phyloP scores from a whole-genome alignment of 116 monocot species.

The Phalaenopsis hybrid region DNA sequence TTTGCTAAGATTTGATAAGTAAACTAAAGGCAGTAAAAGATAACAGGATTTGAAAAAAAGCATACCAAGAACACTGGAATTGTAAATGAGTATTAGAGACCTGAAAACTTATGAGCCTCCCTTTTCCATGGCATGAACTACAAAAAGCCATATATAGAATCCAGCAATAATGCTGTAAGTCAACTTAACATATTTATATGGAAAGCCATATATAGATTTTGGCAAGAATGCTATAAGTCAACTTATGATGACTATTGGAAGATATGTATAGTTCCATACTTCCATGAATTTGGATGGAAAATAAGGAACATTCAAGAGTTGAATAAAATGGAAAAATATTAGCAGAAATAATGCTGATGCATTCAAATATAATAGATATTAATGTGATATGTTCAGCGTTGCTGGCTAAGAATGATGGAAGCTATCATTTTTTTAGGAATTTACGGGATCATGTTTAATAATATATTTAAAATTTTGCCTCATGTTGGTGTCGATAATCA shows the following conservation, averaged over 20 bases:
- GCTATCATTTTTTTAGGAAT: not conserved
- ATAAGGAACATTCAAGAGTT: not conserved
- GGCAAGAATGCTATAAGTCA: not conserved
- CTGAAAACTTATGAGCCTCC: not conserved
- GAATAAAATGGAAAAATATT: not conserved
- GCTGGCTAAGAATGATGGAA: not conserved
- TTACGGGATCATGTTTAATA: not conserved
- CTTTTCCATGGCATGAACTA: not conserved
- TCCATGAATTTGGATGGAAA: not conserved
- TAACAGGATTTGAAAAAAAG: not conserved
- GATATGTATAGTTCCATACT: not conserved
- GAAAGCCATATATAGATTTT: not conserved
- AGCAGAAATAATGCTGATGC: not conserved
- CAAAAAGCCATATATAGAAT: not conserved
- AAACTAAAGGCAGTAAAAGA: not conserved
- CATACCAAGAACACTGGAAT: not conserved
- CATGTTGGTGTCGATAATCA: not conserved
- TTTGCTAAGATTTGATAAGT: not conserved
- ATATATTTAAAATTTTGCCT: not conserved
- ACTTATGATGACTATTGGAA: not conserved
- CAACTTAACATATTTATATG: not conserved
- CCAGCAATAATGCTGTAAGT: not conserved
- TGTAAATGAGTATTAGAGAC: too few species aligned
- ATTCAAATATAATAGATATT: not conserved
- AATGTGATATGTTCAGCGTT: not conserved